phyloP scores from a whole-genome alignment of 2,329 filamentous ascomycete species.

The Fusarium multiceps region DNA sequence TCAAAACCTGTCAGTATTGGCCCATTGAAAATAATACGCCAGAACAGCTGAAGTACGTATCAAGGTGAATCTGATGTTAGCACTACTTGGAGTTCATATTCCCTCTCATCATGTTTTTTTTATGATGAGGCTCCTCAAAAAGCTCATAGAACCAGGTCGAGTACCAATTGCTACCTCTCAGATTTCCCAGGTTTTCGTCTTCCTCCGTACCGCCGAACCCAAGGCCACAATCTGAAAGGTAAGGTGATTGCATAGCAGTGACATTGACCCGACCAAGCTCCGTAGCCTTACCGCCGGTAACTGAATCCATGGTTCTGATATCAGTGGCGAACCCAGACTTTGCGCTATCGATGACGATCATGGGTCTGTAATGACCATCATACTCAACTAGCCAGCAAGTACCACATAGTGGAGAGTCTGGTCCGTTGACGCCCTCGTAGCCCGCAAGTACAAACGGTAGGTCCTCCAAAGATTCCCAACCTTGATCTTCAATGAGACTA shows the following conservation, averaged over 20 bases:
- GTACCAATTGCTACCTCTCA: background rate
- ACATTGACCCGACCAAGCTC: background rate
- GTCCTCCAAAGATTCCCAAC: background rate
- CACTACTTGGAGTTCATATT: background rate
- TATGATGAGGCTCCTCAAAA: background rate
- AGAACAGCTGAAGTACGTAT: rapidly evolving
- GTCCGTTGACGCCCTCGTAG: background rate
- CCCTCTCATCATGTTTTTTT: background rate
- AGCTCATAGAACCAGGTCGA: background rate
- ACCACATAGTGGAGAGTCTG: background rate
- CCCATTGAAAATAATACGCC: rapidly evolving
- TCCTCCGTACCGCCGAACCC: rapidly evolving
- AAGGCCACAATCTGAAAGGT: background rate
- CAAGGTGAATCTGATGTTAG: rapidly evolving
- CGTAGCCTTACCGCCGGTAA: rapidly evolving
- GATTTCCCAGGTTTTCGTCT: rapidly evolving
- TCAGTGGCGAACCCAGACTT: background rate
- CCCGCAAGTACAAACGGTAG: rapidly evolving
- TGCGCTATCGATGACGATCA: background rate
- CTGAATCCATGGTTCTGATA: rapidly evolving
- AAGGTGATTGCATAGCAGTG: rapidly evolving
- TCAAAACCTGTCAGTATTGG: too few species aligned
- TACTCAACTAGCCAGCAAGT: background rate
- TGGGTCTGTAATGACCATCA: rapidly evolving
- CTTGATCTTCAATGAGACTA: background rate